Percentiles rank a stretch among this genome's conserved stretches.
These are phyloP conservation scores for Orbilia brochopaga DNA, from an alignment of 2,329 filamentous ascomycete species.

Conservation along the genomic window DNA sequence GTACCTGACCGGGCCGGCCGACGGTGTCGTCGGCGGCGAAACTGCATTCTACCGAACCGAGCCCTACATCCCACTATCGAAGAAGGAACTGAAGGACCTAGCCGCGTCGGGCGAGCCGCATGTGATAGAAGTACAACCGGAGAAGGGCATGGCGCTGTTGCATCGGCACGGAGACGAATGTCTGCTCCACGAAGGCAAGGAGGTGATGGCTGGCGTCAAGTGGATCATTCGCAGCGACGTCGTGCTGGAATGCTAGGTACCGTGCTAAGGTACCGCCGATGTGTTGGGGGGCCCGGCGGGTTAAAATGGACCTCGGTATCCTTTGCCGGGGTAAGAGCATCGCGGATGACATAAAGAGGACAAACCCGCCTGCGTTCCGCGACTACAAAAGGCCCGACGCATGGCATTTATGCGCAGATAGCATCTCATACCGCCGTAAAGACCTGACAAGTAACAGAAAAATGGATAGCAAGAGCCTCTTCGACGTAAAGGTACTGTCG, in stretches of 20 bases:
- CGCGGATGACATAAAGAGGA: constrained; percentile 14
- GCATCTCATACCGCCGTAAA: neutral
- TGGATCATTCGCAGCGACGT: constrained; percentile 89
- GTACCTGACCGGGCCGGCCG: constrained; percentile 77
- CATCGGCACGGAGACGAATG: constrained; percentile 90
- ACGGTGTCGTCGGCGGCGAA: constrained; percentile 81
- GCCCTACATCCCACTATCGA: constrained; percentile 59
- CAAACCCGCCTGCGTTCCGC: too few species aligned
- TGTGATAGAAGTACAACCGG: constrained; percentile 73
- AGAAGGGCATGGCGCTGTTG: constrained; percentile 83
- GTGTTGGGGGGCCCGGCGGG: constrained; percentile 22
- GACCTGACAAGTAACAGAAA: constrained; percentile 36
- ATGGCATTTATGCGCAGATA: too few species aligned
- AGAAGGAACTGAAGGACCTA: constrained; percentile 57
- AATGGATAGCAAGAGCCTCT: constrained; percentile 66
- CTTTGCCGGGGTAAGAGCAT: constrained; percentile 16
- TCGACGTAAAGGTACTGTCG: constrained; percentile 65
- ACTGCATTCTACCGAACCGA: constrained; percentile 78
- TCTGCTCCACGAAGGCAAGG: constrained; percentile 82
- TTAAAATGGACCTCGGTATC: constrained; percentile 46
- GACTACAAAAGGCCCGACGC: neutral
- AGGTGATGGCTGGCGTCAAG: constrained; percentile 75
- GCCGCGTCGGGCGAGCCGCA: constrained; percentile 60
- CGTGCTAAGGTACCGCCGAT: neutral
- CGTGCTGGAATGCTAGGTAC: constrained; percentile 58